A percentile compares a stretch with the other conserved stretches of the same genome.
Evolutionary conservation across 768 basidiomycete species (phyloP).

Genomic region (Sistotremastrum suecicum): DNA sequence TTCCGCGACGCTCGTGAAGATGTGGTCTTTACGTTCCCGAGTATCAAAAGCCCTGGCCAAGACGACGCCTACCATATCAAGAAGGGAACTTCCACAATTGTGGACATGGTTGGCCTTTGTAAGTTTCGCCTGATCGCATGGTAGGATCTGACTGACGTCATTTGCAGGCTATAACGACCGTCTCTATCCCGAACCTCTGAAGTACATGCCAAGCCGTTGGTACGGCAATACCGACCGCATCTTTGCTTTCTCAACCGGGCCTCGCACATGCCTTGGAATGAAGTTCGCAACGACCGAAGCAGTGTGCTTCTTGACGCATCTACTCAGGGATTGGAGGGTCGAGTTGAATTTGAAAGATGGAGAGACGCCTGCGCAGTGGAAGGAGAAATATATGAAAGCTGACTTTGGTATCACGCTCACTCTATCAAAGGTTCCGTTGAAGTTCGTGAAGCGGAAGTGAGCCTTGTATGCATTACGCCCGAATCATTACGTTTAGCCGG

Average conservation of each 20-base stretch:
- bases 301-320: slow-evolving; percentile 35
- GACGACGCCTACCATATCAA: background rate
- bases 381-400: too few species aligned
- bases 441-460: too few species aligned
- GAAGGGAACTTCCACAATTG: slow-evolving; percentile 14
- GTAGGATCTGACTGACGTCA: background rate
- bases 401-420: too few species aligned
- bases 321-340: slow-evolving; percentile 39
- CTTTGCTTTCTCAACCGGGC: slow-evolving; percentile 19
- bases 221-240: slow-evolving; percentile 17
- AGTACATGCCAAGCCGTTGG: slow-evolving; percentile 38
- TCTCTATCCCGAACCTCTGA: slow-evolving; percentile 33
- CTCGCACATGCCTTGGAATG: slow-evolving; percentile 38
- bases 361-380: slow-evolving; percentile 15
- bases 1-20: slow-evolving; percentile 3
- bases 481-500: too few species aligned
- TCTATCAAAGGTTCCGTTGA: too few species aligned
- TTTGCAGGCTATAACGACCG: slow-evolving; percentile 33
- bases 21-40: background rate
- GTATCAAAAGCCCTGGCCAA: background rate
- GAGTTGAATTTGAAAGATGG: slow-evolving; percentile 27
- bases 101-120: slow-evolving; percentile 39
- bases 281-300: slow-evolving; percentile 41
- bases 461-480: too few species aligned
- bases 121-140: slow-evolving; percentile 10